phyloP scores from a whole-genome alignment of 2,329 filamentous ascomycete genomes.

The Phialocephala subalpina region DNA sequence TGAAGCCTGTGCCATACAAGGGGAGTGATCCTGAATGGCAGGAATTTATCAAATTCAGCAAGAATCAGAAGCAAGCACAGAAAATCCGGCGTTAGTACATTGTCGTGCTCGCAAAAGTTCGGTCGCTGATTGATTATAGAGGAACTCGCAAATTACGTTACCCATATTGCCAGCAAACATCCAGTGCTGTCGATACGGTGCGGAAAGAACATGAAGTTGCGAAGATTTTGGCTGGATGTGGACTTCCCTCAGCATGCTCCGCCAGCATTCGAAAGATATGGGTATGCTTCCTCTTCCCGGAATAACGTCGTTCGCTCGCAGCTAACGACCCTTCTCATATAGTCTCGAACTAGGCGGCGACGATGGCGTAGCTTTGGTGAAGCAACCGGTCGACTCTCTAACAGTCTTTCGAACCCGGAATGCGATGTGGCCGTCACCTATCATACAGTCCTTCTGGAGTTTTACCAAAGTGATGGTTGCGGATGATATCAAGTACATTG shows the following conservation, averaged over 20 bases:
- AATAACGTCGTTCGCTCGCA: neutral
- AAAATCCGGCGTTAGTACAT: constrained; percentile 31
- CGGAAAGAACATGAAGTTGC: constrained; percentile 57
- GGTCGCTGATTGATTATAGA: constrained; percentile 46
- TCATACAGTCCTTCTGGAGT: constrained; percentile 59
- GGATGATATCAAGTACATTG: constrained; percentile 51
- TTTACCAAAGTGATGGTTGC: constrained; percentile 58
- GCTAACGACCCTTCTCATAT: constrained; percentile 34
- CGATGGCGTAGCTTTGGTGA: constrained; percentile 56
- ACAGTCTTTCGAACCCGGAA: constrained; percentile 55
- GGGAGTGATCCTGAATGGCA: constrained; percentile 70
- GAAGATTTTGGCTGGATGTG: constrained; percentile 66
- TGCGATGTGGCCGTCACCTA: constrained; percentile 61
- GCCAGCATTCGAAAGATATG: constrained; percentile 64
- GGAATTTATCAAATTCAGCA: constrained; percentile 65
- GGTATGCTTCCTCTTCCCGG: constrained; percentile 54
- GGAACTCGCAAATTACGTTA: constrained; percentile 54
- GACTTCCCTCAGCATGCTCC: constrained; percentile 67
- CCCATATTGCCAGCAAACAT: constrained; percentile 51
- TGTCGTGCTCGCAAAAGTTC: neutral
- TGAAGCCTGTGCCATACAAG: constrained; percentile 59
- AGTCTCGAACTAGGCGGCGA: constrained; percentile 60
- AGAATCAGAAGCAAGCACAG: constrained; percentile 56
- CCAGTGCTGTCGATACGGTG: constrained; percentile 52
- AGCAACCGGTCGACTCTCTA: constrained; percentile 56